Percentiles rank a stretch among this genome's conserved stretches.
Conservation (phyloP, 2,329 filamentous ascomycete species). For the Zarea fungicola region DNA sequence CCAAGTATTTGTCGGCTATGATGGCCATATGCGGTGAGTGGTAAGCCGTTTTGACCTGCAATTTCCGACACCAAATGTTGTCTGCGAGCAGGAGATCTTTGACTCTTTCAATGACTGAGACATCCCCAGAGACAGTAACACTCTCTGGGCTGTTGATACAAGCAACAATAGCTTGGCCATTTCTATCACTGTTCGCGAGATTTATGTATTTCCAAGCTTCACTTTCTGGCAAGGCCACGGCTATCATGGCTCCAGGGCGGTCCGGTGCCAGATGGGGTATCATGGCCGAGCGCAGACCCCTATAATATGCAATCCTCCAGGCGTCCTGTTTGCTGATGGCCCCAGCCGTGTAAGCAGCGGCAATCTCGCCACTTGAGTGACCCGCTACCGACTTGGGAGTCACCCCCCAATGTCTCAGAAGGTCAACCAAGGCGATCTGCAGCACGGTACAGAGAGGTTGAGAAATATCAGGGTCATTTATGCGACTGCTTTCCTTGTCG, state of each 20-base stretch:
- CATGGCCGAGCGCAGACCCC: slow-evolving; percentile 19
- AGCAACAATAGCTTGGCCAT: slow-evolving; percentile 20
- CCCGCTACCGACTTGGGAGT: slow-evolving; percentile 25
- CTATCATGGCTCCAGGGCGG: slow-evolving; percentile 21
- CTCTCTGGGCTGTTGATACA: slow-evolving; percentile 27
- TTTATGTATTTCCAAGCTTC: slow-evolving; percentile 1
- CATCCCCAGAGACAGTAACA: slow-evolving; percentile 28
- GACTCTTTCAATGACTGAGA: slow-evolving; percentile 18
- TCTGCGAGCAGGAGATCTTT: not conserved
- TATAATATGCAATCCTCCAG: slow-evolving; percentile 26
- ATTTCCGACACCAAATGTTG: not conserved
- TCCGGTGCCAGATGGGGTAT: not conserved
- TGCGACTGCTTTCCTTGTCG: slow-evolving; percentile 1
- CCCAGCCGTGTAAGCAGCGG: slow-evolving; percentile 25
- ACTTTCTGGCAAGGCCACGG: slow-evolving; percentile 19
- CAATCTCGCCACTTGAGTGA: slow-evolving; percentile 34
- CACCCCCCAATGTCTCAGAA: slow-evolving; percentile 25
- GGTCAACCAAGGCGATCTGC: slow-evolving; percentile 34
- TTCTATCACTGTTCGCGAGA: not conserved
- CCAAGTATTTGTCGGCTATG: slow-evolving; percentile 13
- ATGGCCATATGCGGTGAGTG: slow-evolving; percentile 22
- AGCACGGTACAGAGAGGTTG: slow-evolving; percentile 37
- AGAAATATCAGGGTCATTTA: slow-evolving; percentile 25
- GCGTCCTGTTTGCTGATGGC: slow-evolving; percentile 19
- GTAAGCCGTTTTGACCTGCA: slow-evolving; percentile 13